Conservation (phyloP, 345 rosid species). For the Diplotaxis tenuifolia region DNA sequence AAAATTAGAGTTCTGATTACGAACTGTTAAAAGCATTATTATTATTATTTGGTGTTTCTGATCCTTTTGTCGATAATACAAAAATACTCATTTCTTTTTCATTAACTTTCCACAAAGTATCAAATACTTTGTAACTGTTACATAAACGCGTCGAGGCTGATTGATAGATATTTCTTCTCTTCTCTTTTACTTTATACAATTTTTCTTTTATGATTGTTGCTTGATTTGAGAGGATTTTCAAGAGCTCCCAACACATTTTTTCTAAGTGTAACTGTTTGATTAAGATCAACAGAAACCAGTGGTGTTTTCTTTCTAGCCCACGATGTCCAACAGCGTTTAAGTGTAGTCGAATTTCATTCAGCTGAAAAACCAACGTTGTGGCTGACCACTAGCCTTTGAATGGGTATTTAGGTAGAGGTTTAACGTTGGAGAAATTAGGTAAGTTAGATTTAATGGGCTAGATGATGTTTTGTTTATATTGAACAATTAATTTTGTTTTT, state of each 20-base stretch:
- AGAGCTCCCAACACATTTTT: neutral
- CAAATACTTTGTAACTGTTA: no score
- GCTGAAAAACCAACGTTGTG: constrained; percentile 8
- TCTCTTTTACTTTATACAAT: no score
- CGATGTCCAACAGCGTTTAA: neutral
- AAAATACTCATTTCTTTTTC: neutral
- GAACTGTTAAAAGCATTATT: neutral
- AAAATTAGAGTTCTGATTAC: neutral
- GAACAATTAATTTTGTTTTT: neutral
- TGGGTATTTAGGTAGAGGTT: constrained; percentile 20
- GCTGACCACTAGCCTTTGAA: neutral
- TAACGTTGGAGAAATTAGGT: constrained; percentile 26
- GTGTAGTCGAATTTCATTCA: constrained; percentile 9
- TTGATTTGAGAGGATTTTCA: neutral
- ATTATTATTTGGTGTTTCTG: neutral
- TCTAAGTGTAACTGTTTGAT: neutral
- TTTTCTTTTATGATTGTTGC: neutral
- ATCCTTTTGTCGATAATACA: neutral
- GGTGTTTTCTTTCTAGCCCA: neutral
- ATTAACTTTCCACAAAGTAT: neutral
- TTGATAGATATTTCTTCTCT: neutral
- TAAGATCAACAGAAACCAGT: neutral
- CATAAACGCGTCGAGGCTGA: no score
- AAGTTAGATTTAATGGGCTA: neutral
- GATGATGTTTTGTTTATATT: neutral